Evolutionary conservation across 2,329 filamentous ascomycete genomes (phyloP).

Genomic region (Pleomassaria siparia): DNA sequence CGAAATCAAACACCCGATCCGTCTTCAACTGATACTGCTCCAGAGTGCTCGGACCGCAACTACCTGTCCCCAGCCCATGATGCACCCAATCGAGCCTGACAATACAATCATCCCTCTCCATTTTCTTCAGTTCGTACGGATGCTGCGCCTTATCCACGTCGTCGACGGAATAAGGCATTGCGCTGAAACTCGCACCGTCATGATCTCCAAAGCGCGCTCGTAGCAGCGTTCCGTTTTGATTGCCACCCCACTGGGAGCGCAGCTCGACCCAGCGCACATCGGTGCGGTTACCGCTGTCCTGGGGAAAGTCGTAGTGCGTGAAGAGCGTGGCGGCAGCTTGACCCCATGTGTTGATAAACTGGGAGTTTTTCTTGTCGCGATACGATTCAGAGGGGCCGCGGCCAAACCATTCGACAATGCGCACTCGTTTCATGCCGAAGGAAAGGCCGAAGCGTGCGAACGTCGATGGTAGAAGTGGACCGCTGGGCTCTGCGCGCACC

Average conservation of each 20-base stretch:
- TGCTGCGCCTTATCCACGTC: slow-evolving; percentile 60
- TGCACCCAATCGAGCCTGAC: slow-evolving; percentile 61
- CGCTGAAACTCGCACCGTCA: neutral
- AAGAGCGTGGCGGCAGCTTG: slow-evolving; percentile 55
- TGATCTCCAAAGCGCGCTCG: neutral
- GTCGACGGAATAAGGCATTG: slow-evolving; percentile 30
- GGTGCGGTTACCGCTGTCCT: slow-evolving; percentile 64
- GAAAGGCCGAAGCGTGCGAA: too few species aligned
- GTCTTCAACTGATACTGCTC: too few species aligned
- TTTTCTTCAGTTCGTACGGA: slow-evolving; percentile 58
- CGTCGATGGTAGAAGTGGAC: slow-evolving; percentile 51
- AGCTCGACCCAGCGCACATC: slow-evolving; percentile 46
- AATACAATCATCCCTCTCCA: slow-evolving; percentile 52
- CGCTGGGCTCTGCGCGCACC: slow-evolving; percentile 58
- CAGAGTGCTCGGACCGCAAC: slow-evolving; percentile 55
- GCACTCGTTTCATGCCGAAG: too few species aligned
- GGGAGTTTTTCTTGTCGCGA: slow-evolving; percentile 62
- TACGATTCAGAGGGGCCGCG: too few species aligned
- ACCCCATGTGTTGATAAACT: slow-evolving; percentile 49
- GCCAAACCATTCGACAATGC: too few species aligned
- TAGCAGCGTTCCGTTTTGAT: neutral
- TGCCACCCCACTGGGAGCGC: neutral
- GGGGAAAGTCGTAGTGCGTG: slow-evolving; percentile 62
- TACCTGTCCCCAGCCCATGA: slow-evolving; percentile 60
- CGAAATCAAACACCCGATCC: too few species aligned